Base-by-base conservation (phyloP, 768 basidiomycete species). In the Tricholoma flavovirens region DNA sequence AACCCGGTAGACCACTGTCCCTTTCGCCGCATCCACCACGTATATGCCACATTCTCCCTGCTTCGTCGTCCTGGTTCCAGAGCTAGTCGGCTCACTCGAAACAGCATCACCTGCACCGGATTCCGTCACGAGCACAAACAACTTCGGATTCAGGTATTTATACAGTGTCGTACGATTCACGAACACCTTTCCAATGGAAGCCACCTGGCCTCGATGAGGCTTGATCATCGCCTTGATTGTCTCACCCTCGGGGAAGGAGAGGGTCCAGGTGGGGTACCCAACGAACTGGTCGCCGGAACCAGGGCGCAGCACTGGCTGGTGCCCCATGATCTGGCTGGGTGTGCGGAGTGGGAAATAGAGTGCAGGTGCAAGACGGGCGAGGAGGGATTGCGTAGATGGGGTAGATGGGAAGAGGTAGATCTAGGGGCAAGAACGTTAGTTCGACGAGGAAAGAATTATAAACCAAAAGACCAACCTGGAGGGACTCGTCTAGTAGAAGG, bases 111-210 rank as follows among this genome's bases (percentile, higher is more conserved):
- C 62, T 8, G 59, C 49, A 5, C 67, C 57, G 4, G 69, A 59
- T 0, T 75, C 69, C 5, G 91, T 91, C 29, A 87, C 71, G 35
- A 92, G 74, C 7, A 83, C 81, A 49, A 87, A 76, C 32, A 94
- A 62, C 62, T 91, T 84, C 7, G 87, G 88, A 67, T 96, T 96
- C 58, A 98, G 78, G 65, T 97, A 96, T 72, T 98, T 98, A 77
- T 97, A 96, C 56, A 98, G 68, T 30, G 93, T 94, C 35, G 83
- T 85, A 53, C 93, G 83, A 69, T 95, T 88, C 2, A 90, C 94
- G 4, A 92, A 75, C 4, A 96, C 93, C 63, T 86, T 86, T 4
- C 95, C 96, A 29, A 87, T 70, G 1, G 86, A 88, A 0, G 94
- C 93, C 32, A 92, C 73, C 0, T 83, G 80, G 54, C 77, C 77